Evolutionary conservation across 345 rosid species (phyloP).

Genomic region (Fremontodendron californicum): DNA sequence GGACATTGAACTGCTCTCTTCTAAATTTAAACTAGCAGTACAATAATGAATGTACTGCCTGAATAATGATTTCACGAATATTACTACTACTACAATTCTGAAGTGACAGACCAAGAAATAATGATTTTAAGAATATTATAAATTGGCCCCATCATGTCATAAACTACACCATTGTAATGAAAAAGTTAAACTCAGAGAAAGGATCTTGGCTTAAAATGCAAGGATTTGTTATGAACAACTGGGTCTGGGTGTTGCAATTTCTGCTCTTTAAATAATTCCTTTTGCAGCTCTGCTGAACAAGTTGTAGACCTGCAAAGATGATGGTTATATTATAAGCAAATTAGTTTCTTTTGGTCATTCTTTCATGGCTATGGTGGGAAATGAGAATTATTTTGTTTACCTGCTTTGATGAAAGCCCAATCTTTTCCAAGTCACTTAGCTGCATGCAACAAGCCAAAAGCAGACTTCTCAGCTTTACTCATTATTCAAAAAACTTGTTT

Average conservation of each 20-base stretch:
- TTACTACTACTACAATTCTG: neutral
- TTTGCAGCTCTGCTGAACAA: constrained; percentile 57
- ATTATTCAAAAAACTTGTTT: neutral
- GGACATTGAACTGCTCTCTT: neutral
- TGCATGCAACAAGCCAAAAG: constrained; percentile 30
- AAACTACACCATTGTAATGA: neutral
- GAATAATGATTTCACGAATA: neutral
- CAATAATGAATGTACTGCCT: constrained; percentile 9
- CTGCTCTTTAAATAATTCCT: constrained; percentile 43
- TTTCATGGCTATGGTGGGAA: neutral
- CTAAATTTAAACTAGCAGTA: neutral
- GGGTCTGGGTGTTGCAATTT: constrained; percentile 4
- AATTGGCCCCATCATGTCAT: neutral
- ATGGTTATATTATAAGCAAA: neutral
- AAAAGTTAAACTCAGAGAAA: too few species aligned
- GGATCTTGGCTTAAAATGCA: neutral
- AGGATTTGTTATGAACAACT: neutral
- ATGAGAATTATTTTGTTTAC: constrained; percentile 19
- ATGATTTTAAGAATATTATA: neutral
- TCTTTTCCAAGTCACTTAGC: constrained; percentile 72
- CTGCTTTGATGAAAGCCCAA: constrained; percentile 85
- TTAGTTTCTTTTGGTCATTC: neutral
- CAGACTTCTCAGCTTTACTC: neutral
- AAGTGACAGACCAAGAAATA: neutral
- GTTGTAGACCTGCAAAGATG: constrained; percentile 45